Base-by-base conservation (phyloP, 176 grass and related monocot genomes). In the Cenchrus fungigraminus region DNA sequence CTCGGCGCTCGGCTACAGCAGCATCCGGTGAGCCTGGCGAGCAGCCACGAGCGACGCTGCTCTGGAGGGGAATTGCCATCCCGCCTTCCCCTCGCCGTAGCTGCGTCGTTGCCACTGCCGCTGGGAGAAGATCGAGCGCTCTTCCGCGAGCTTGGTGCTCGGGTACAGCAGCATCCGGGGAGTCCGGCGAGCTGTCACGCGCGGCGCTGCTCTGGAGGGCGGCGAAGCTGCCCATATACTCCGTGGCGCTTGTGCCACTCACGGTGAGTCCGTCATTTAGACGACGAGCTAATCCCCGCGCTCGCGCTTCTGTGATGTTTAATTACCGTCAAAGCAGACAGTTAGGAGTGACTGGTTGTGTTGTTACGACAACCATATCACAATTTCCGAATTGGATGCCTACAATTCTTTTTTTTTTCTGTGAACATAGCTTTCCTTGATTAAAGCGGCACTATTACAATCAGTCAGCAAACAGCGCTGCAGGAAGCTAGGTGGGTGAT, bases 221-320 rank as follows among this genome's bases (percentile, higher is more conserved):
- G 22, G 91, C 87, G 13, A 98, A 92, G 86, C 83, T 98, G 22
- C 96, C 93, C 65, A 94, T 95, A 49, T 98, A 98, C 81, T 98
- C 91, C 68, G 89, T 94, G 2, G 91, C 91, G 62, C 84, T 94
- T 19, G 85, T 98, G 53, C 96, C 93, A 56, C 86, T 95, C 31
- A 90, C 91, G 0, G 96, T 95, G 76, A 87, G 92, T 25, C 53
- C 69, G 53, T 34, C 25, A 25, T 10, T n/a, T 2, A 25, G 6
- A 5, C 64, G 47, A 29, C 11, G 15, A 44, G 43, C 25, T 25
- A 25, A 25, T 25, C 25, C 25, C 25, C 25, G 25, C 25, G 25
- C 25, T 25, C 25, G 25, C 25, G 0, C 25, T 25, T 25, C 25
- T 72, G 7, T 16, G 9, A 29, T 20, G 16, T n/a, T 25, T 25